phyloP scores from a whole-genome alignment of 2,329 filamentous ascomycete species.

The Venturia effusa region DNA sequence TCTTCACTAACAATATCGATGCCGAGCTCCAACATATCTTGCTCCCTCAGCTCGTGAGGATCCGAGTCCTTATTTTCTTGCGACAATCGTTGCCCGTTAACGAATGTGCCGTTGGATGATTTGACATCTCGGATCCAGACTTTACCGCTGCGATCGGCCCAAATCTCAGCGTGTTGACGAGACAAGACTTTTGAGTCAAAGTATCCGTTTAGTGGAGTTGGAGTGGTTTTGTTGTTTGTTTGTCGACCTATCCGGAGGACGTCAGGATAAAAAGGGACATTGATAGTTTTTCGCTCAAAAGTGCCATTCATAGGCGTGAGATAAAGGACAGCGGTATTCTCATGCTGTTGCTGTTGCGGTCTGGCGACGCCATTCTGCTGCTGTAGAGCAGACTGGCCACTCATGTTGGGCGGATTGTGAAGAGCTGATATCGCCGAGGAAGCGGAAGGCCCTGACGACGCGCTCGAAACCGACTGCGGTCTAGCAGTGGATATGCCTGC shows the following conservation, averaged over 20 bases:
- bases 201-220: slow-evolving; percentile 82
- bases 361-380: slow-evolving; percentile 44
- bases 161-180: slow-evolving; percentile 90
- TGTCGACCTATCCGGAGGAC: slow-evolving; percentile 87
- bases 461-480: slow-evolving; percentile 49
- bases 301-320: slow-evolving; percentile 88
- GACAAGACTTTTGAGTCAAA: slow-evolving; percentile 98
- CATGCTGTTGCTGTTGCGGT: slow-evolving; percentile 37
- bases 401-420: slow-evolving; percentile 49
- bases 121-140: slow-evolving; percentile 96
- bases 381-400: slow-evolving; percentile 58
- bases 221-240: slow-evolving; percentile 92
- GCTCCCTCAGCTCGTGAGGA: slow-evolving; percentile 81
- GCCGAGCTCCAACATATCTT: slow-evolving; percentile 85
- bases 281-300: slow-evolving; percentile 94
- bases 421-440: slow-evolving; percentile 53
- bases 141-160: slow-evolving; percentile 74
- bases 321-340: slow-evolving; percentile 63
- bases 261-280: slow-evolving; percentile 88
- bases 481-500: slow-evolving; percentile 51
- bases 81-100: slow-evolving; percentile 83
- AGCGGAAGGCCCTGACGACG: slow-evolving; percentile 47
- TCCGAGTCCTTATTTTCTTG: slow-evolving; percentile 94
- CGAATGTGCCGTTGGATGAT: slow-evolving; percentile 96
- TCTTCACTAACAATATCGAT: slow-evolving; percentile 99